Evolutionary conservation across 2,329 filamentous ascomycete genomes (phyloP), one percentile per base, ranked within the genome.

Genomic region (Ophiostoma quercus): DNA sequence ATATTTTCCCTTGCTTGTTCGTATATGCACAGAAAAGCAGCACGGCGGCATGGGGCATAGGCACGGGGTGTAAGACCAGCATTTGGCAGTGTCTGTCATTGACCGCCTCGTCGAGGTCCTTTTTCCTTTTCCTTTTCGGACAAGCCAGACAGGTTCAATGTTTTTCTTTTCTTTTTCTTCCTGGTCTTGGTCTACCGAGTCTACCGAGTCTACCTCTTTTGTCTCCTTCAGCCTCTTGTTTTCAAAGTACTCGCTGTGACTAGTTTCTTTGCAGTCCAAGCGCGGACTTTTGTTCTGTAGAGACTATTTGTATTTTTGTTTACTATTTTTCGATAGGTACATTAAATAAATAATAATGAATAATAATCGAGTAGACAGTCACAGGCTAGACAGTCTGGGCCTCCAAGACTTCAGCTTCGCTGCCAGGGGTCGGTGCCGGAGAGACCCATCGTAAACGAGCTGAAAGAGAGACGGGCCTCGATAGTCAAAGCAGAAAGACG

Each of bases 261-360:
- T 57, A 57, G 51, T 57, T 12, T 25, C n/a, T 11, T 57, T 16
- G 16, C 25, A 62, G 57, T 32, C 6, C 57, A 62, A 62, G 57
- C 57, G 57, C 57, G 57, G 57, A 29, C 57, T 62, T 62, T 62
- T 62, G 57, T 19, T 25, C 22, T 34, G 25, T 62, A 62, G 51
- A 57, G 57, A 62, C 57, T 32, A 62, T 62, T 11, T 62, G n/a
- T 32, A 34, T 57, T 57, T 57, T 57, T 57, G 22, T 57, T 11
- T 22, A 12, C 22, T 57, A 57, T 25, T 25, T 12, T 25, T 29
- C 7, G 19, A 47, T n/a, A 47, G 19, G 3, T 19, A 29, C 22
- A 57, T 57, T 41, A 41, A 41, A 12, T 12, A 41, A 12, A 12
- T 29, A 39, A 34, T 34, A 34, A 34, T 34, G 25, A 41, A 12